Evolutionary conservation across 2,329 filamentous ascomycete genomes (phyloP).

Genomic region (Byssoonygena ceratinophila): DNA sequence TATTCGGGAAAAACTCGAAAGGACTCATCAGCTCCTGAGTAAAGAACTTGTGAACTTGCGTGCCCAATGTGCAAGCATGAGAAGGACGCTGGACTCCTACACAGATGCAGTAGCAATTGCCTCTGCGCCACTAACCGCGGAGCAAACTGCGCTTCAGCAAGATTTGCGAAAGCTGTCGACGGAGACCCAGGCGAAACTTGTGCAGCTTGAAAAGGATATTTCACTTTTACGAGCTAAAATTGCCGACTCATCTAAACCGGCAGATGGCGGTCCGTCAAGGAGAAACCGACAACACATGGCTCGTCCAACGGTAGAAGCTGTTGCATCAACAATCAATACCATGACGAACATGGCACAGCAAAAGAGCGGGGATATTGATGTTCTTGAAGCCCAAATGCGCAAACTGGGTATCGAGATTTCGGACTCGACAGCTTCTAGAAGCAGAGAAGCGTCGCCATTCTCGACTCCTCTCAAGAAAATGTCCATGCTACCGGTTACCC

Average conservation of each 20-base stretch:
- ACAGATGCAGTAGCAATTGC: constrained; percentile 59
- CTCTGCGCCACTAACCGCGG: constrained; percentile 66
- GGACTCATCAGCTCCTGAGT: constrained; percentile 50
- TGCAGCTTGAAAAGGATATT: constrained; percentile 68
- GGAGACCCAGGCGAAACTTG: constrained; percentile 61
- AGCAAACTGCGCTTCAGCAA: constrained; percentile 73
- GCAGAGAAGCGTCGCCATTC: constrained; percentile 30
- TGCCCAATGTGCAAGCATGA: constrained; percentile 66
- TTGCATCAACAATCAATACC: constrained; percentile 80
- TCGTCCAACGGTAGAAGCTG: constrained; percentile 79
- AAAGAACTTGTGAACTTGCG: constrained; percentile 62
- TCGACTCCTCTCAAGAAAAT: constrained; percentile 29
- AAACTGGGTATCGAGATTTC: constrained; percentile 48
- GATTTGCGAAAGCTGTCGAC: constrained; percentile 69
- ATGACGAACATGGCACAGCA: constrained; percentile 91
- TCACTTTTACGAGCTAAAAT: constrained; percentile 70
- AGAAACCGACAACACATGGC: constrained; percentile 16
- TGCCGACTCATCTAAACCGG: constrained; percentile 45
- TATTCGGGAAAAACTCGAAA: constrained; percentile 56
- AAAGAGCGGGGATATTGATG: constrained; percentile 79
- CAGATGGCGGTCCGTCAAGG: constrained; percentile 36
- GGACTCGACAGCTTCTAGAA: constrained; percentile 9
- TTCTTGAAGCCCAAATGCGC: constrained; percentile 77
- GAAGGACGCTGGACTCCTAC: constrained; percentile 59
- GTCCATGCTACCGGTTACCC: constrained; percentile 28